Base-by-base conservation (phyloP, 2,329 filamentous ascomycete species). In the Sphaerulina musiva region DNA sequence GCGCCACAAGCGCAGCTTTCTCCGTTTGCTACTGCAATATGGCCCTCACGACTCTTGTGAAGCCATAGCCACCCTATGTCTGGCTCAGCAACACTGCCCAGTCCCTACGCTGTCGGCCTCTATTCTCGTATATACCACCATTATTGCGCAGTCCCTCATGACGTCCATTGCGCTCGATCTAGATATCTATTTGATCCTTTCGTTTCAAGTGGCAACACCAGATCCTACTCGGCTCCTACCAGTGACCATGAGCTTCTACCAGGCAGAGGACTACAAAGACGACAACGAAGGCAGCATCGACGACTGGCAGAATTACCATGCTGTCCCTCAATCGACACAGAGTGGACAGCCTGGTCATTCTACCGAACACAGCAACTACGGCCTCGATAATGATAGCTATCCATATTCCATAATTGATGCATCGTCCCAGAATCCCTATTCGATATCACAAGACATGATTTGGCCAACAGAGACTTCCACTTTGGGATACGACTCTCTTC, bases 181-280 rank as follows among this genome's bases (percentile, higher is more conserved):
- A 55, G 53, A 57, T 59, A 51, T 54, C 46, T 45, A 48, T 36
- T 47, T 43, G 48, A 51, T 46, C 48, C 41, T 48, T 51, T 57
- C 51, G 32, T 23, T 42, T 40, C 31, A 10, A 51, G 32, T 40
- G 40, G 46, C 48, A 51, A 36, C 48, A 45, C 14, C 48, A 44
- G 42, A 55, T 59, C 56, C 53, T 53, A 46, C 46, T 45, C 52
- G 51, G 46, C 32, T 51, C 51, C 44, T 50, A 46, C 51, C 53
- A 49, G 40, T 14, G 10, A 55, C 23, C 46, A 61, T 61, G 59
- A 61, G 57, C 46, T 56, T 56, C 50, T 59, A 56, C 39, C 57
- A 55, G 4, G 49, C 49, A 49, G 42, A 55, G 51, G 44, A 57
- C 14, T 51, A 46, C 6, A 55, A 39, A 54, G 51, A 39, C 45